A percentile compares a stretch with the other conserved stretches of the same genome.
phyloP scores from a whole-genome alignment of 257 asterid genomes.

The Jaltomata sinuosa region DNA sequence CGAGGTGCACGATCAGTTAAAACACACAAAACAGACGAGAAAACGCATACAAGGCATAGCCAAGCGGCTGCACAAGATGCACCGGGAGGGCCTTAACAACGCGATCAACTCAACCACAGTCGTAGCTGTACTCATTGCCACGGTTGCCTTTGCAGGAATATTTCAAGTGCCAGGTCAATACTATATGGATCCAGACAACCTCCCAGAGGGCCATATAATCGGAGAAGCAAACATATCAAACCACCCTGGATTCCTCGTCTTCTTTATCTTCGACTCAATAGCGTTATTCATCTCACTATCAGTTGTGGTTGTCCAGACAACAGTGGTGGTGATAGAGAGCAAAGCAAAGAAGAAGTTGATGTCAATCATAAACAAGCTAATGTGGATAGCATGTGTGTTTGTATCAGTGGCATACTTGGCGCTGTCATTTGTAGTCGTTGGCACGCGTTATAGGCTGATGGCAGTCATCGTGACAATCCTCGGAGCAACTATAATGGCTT shows the following conservation, averaged over 20 bases:
- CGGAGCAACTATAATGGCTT: conserved; percentile 34
- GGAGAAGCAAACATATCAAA: conserved; percentile 45
- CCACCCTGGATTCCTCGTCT: conserved; percentile 20
- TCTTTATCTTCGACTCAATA: conserved; percentile 38
- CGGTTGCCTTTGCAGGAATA: conserved; percentile 41
- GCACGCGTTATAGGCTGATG: conserved; percentile 22
- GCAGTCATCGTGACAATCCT: conserved; percentile 37
- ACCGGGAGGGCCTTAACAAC: conserved; percentile 40
- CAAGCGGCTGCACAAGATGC: conserved; percentile 39
- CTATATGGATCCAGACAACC: conserved; percentile 12
- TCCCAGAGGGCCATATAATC: conserved; percentile 25
- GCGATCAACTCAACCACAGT: conserved; percentile 48
- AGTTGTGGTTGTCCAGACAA: conserved; percentile 46
- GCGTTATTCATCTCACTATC: conserved; percentile 43
- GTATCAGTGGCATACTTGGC: conserved; percentile 40
- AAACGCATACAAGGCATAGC: conserved; percentile 37
- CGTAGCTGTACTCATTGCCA: conserved; percentile 46
- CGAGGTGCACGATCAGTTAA: conserved; percentile 39
- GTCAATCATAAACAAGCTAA: conserved; percentile 42
- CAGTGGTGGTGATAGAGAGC: conserved; percentile 41
- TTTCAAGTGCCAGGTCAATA: conserved; percentile 44
- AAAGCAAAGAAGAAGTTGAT: conserved; percentile 49
- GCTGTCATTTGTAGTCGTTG: conserved; percentile 32
- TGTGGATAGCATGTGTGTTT: conserved; percentile 46
- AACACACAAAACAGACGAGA: conserved; percentile 34